Conservation (phyloP, 2,329 filamentous ascomycete genomes). For the Trichoderma asperellum region DNA sequence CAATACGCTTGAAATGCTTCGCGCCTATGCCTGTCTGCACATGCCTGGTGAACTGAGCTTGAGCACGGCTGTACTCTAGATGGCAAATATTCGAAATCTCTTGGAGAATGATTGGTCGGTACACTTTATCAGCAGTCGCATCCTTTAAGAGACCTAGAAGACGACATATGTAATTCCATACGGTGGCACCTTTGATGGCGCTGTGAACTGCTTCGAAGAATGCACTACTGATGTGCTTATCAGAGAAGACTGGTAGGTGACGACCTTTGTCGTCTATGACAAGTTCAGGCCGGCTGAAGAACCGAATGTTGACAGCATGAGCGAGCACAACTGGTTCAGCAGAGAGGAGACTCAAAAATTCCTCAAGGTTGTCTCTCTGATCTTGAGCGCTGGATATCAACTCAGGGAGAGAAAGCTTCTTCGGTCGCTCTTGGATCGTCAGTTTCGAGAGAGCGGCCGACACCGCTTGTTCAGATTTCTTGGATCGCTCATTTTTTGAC, state of each 20-base stretch:
- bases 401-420: conserved; percentile 41
- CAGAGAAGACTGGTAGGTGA: conserved; percentile 42
- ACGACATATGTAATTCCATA: conserved; percentile 47
- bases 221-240: conserved; percentile 48
- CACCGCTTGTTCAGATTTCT: conserved; percentile 39
- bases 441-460: conserved; percentile 42
- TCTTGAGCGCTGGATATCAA: conserved; percentile 40
- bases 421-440: conserved; percentile 34
- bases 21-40: conserved; percentile 42
- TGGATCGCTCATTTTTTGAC: conserved; percentile 32
- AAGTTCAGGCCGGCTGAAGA: conserved; percentile 48
- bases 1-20: conserved; percentile 49
- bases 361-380: conserved; percentile 41
- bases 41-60: conserved; percentile 47
- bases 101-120: conserved; percentile 46
- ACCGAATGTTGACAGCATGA: conserved; percentile 42
- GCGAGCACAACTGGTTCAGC: conserved; percentile 41
- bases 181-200: conserved; percentile 41
- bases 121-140: conserved; percentile 37
- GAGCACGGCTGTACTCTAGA: conserved; percentile 47
- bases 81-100: conserved; percentile 52
- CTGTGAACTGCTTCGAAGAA: conserved; percentile 49
- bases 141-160: conserved; percentile 44
- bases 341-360: conserved; percentile 42
- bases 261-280: conserved; percentile 51